Evolutionary conservation across 371 early-diverging fungal genomes (phyloP).

Genomic region (Sporodiniella umbellata): DNA sequence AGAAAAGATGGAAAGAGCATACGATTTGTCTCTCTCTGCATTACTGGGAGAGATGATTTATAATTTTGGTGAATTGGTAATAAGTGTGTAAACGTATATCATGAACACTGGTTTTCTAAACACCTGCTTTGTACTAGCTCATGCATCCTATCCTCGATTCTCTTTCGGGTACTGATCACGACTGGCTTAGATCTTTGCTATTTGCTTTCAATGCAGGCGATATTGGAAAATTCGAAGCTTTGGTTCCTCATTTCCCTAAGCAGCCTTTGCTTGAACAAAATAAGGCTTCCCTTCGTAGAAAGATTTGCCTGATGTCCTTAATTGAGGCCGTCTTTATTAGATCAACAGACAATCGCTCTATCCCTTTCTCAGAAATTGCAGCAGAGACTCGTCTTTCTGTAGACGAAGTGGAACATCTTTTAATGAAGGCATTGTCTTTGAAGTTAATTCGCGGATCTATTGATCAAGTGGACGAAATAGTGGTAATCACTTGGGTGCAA

Average conservation of each 20-base stretch:
- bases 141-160: slow-evolving; percentile 93
- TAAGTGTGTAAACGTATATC: neutral
- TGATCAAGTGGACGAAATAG: slow-evolving; percentile 89
- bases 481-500: slow-evolving; percentile 93
- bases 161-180: slow-evolving; percentile 72
- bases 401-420: slow-evolving; percentile 93
- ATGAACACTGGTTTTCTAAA: neutral
- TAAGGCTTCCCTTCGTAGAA: slow-evolving; percentile 78
- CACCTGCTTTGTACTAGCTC: slow-evolving; percentile 48
- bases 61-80: slow-evolving; percentile 97
- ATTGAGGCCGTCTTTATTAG: slow-evolving; percentile 92
- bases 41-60: slow-evolving; percentile 93
- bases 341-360: slow-evolving; percentile 73
- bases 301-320: slow-evolving; percentile 95
- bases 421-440: slow-evolving; percentile 95
- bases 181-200: slow-evolving; percentile 85
- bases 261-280: slow-evolving; percentile 78
- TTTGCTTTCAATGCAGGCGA: slow-evolving; percentile 94
- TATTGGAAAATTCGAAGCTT: slow-evolving; percentile 86
- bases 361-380: slow-evolving; percentile 85
- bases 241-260: slow-evolving; percentile 71
- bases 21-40: slow-evolving; percentile 89
- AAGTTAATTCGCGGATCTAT: slow-evolving; percentile 91
- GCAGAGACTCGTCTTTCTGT: slow-evolving; percentile 81
- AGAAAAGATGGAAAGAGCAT: slow-evolving; percentile 85